Evolutionary conservation across 768 basidiomycete genomes (phyloP).

Genomic region (Tricholomella constricta): DNA sequence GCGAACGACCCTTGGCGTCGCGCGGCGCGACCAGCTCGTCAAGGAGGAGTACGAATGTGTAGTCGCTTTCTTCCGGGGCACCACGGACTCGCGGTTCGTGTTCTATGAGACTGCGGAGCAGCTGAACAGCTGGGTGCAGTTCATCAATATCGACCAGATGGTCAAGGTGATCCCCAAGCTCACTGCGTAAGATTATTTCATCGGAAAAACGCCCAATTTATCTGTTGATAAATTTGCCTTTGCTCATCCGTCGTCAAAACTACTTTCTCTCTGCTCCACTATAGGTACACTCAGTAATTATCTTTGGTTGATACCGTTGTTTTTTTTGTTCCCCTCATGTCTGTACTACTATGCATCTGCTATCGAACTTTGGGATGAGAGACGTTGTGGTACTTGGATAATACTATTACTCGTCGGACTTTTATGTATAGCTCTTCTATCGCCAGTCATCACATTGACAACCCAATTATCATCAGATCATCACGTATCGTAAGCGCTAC

Average conservation of each 20-base stretch:
- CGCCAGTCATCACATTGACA: no score
- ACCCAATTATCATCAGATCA: no score
- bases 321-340: background rate
- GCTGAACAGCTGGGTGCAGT: constrained; percentile 80
- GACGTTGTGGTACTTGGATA: no score
- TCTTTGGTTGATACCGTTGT: background rate
- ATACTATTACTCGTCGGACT: no score
- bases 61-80: constrained; percentile 74
- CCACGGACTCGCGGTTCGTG: constrained; percentile 64
- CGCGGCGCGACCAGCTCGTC: constrained; percentile 53
- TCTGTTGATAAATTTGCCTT: background rate
- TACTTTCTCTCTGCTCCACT: background rate
- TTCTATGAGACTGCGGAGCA: constrained; percentile 70
- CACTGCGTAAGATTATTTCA: constrained; percentile 44
- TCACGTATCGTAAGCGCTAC: no score
- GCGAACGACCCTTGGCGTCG: constrained; percentile 70
- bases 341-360: background rate
- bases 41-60: constrained; percentile 78
- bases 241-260: background rate
- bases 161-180: constrained; percentile 78
- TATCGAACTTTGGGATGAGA: background rate
- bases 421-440: no score
- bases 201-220: background rate
- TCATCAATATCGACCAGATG: constrained; percentile 81
- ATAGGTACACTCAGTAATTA: background rate